phyloP scores from a whole-genome alignment of 148 eudicot genomes.

The Spergularia bocconei region DNA sequence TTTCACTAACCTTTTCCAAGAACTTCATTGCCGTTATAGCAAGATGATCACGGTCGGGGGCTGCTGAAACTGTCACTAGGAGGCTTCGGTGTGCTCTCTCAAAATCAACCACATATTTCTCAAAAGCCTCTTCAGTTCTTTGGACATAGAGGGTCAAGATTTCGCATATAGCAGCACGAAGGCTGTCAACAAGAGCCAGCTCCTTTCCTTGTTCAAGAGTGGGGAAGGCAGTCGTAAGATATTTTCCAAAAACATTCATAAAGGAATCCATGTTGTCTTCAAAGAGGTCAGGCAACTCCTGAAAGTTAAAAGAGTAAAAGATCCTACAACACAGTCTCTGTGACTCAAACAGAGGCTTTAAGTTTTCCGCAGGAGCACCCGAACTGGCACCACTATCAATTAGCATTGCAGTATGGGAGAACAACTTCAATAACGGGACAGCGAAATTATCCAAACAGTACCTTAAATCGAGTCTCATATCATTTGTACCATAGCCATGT shows the following conservation, averaged over 20 bases:
- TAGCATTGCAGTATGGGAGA: conserved; percentile 51
- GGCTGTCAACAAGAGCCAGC: conserved; percentile 65
- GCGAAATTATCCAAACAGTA: conserved; percentile 87
- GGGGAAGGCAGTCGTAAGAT: conserved; percentile 59
- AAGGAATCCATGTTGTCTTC: conserved; percentile 93
- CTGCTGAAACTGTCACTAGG: conserved; percentile 58
- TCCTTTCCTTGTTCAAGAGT: conserved; percentile 72
- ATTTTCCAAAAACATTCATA: conserved; percentile 78
- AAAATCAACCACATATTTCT: conserved; percentile 63
- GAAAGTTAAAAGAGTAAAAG: conserved; percentile 81
- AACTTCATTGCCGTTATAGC: conserved; percentile 86
- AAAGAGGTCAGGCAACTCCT: conserved; percentile 87
- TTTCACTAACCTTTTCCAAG: conserved; percentile 71
- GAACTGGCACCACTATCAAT: conserved; percentile 50
- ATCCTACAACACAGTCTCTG: conserved; percentile 92
- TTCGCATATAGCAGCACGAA: conserved; percentile 88
- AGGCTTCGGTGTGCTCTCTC: conserved; percentile 74
- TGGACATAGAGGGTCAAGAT: conserved; percentile 85
- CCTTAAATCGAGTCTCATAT: conserved; percentile 67
- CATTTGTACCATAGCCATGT: conserved; percentile 61
- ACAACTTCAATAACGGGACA: conserved; percentile 56
- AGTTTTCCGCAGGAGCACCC: conserved; percentile 34
- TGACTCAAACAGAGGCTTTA: conserved; percentile 66
- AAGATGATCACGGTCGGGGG: conserved; percentile 73
- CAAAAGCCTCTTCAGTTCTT: conserved; percentile 83